Base-by-base conservation (phyloP, 495 filamentous ascomycete species). In the Aspergillus cristatus region DNA sequence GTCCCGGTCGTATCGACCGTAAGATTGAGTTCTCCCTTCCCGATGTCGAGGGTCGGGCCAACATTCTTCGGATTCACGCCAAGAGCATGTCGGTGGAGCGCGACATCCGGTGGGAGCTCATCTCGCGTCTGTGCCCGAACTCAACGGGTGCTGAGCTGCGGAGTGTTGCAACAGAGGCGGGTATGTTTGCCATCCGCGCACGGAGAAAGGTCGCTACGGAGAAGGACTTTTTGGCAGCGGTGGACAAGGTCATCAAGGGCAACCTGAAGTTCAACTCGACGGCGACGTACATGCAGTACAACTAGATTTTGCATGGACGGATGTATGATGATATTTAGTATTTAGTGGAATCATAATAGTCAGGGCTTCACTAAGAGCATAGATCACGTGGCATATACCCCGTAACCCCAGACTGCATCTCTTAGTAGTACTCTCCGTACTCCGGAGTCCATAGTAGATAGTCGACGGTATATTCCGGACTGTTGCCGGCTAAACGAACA, bases 21-120 rank as follows among this genome's bases (percentile, higher is more conserved):
- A 98, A 98, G 71, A 97, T 98, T 54, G 91, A 98, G 60, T 98
- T 98, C 71, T 86, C 86, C 2, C 78, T 98, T 4, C 91, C 91
- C 16, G 91, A 98, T 56, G 81, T 95, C 39, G 91, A 98, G 61
- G 91, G 91, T 28, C 79, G 91, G 42, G 91, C 91, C 48, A 97
- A 96, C 70, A 94, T 98, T 48, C 76, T 98, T 14, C 82, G 91
- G 18, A 98, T 98, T 49, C 91, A 98, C 65, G 91, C 91, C 47
- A 98, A 98, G 83, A 94, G 86, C 55, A 98, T 98, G 91, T 94
- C 86, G 16, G 93, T 97, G 22, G 91, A 98, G 75, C 78, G 91
- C 16, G 91, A 98, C 60, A 97, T 98, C 53, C 79, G 91, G 62
- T 98, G 91, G 91, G 91, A 98, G 68, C 67, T 98, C 35, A 97